Conservation (phyloP, 164 flowering plant genomes). For the Kalanchoe fedtschenkoi region DNA sequence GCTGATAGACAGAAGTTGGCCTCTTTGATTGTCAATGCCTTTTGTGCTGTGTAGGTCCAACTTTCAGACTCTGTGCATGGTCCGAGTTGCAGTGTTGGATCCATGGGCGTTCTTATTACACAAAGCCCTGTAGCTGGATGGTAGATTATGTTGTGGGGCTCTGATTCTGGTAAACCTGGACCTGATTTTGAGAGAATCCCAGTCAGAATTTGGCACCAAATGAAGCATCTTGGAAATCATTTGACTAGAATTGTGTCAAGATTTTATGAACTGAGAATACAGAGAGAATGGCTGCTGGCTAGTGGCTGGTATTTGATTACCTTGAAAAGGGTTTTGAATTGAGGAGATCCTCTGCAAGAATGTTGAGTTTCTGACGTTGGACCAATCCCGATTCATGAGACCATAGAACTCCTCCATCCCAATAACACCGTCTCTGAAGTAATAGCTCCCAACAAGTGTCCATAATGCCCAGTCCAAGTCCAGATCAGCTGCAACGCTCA, state of each 20-base stretch:
- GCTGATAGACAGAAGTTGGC: constrained; percentile 56
- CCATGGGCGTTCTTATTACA: constrained; percentile 20
- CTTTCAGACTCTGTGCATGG: constrained; percentile 46
- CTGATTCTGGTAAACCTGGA: constrained; percentile 36
- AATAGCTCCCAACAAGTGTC: constrained; percentile 71
- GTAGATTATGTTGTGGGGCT: constrained; percentile 34
- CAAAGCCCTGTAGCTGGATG: constrained; percentile 73
- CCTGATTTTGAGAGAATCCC: constrained; percentile 28
- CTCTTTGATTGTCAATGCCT: constrained; percentile 26
- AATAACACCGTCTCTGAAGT: constrained; percentile 51
- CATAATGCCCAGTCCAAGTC: constrained; percentile 83
- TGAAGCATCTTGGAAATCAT: neutral
- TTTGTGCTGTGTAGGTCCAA: constrained; percentile 44
- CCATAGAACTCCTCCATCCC: constrained; percentile 65
- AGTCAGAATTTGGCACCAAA: neutral
- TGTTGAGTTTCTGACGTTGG: constrained; percentile 37
- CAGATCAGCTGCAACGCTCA: constrained; percentile 53
- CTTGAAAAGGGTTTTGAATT: constrained; percentile 62
- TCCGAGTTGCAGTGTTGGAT: constrained; percentile 40
- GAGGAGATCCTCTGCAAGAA: constrained; percentile 37
- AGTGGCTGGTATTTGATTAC: constrained; percentile 13
- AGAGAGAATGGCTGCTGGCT: no score
- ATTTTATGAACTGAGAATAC: neutral
- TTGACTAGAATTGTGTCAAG: neutral
- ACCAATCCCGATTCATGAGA: constrained; percentile 43